Evolutionary conservation across 129 eudicot genomes (phyloP).

Genomic region (Ambrosia trifida): DNA sequence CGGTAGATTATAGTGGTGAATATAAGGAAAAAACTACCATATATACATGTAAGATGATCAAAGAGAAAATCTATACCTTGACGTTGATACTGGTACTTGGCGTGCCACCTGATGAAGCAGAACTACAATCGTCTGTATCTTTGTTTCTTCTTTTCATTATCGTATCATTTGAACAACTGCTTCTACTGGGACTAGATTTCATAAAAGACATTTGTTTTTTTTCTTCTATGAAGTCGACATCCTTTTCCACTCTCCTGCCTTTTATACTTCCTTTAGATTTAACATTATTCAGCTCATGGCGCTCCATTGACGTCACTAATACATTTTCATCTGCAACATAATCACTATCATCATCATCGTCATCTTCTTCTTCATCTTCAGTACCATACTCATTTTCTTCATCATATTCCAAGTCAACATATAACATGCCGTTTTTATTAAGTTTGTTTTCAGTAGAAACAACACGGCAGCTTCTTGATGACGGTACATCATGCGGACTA

Average conservation of each 20-base stretch:
- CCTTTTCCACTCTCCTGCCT: not conserved
- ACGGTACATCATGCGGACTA: not conserved
- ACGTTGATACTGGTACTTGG: conserved; percentile 18
- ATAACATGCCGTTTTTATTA: not conserved
- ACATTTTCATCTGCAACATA: conserved; percentile 23
- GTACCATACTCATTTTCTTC: conserved; percentile 25
- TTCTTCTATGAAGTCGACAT: conserved; percentile 19
- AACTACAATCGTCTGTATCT: conserved; percentile 23
- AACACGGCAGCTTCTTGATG: conserved; percentile 9
- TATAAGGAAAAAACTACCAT: conserved; percentile 10
- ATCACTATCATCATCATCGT: conserved; percentile 26
- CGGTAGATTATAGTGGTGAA: conserved; percentile 16
- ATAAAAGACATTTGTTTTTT: conserved; percentile 9
- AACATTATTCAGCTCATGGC: conserved; percentile 1
- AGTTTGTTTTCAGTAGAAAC: conserved; percentile 16
- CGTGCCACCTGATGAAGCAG: conserved; percentile 40
- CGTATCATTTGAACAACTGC: conserved; percentile 36
- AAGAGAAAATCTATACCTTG: conserved; percentile 28
- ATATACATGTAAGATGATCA: conserved; percentile 15
- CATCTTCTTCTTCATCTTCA: conserved; percentile 25
- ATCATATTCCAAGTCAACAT: conserved; percentile 5
- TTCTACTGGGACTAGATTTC: conserved; percentile 30
- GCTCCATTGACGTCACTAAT: not conserved
- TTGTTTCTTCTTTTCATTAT: conserved; percentile 24
- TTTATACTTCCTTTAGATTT: conserved; percentile 1